Evolutionary conservation across 257 asterid genomes (phyloP).

Genomic region (Nicotiana obtusifolia): DNA sequence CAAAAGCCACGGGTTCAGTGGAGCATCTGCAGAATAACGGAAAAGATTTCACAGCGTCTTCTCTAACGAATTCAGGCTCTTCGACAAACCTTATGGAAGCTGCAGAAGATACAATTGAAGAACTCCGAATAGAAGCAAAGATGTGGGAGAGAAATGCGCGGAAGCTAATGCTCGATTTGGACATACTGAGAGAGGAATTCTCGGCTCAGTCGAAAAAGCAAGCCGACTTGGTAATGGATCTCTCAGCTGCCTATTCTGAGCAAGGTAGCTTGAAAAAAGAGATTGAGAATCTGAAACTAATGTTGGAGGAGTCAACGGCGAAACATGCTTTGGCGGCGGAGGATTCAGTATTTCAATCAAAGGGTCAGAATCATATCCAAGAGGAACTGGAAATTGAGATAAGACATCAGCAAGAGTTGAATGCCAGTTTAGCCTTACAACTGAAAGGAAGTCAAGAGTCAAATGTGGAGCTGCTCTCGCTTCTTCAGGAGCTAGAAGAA

Average conservation of each 20-base stretch:
- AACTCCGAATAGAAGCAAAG: conserved; percentile 80
- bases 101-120: conserved; percentile 66
- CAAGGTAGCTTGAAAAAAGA: conserved; percentile 50
- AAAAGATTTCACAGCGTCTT: conserved; percentile 28
- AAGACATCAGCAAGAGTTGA: conserved; percentile 56
- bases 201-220: conserved; percentile 57
- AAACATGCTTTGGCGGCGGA: conserved; percentile 23
- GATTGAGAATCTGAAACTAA: conserved; percentile 38
- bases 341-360: conserved; percentile 31
- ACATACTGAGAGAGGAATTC: conserved; percentile 51
- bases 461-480: conserved; percentile 65
- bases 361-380: conserved; percentile 31
- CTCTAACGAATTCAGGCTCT: conserved; percentile 29
- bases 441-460: conserved; percentile 78
- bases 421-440: conserved; percentile 54
- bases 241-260: conserved; percentile 56
- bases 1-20: conserved; percentile 23
- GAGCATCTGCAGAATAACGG: conserved; percentile 29
- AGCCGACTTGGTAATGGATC: conserved; percentile 57
- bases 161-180: conserved; percentile 73
- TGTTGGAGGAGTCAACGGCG: conserved; percentile 24
- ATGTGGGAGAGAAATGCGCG: conserved; percentile 97
- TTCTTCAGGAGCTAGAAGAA: conserved; percentile 86
- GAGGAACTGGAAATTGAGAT: conserved; percentile 61
- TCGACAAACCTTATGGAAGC: conserved; percentile 53